A percentile compares a stretch with the other conserved stretches of the same genome.
Evolutionary conservation across 2,329 filamentous ascomycete species (phyloP).

Genomic region (Ambrosiella xylebori): DNA sequence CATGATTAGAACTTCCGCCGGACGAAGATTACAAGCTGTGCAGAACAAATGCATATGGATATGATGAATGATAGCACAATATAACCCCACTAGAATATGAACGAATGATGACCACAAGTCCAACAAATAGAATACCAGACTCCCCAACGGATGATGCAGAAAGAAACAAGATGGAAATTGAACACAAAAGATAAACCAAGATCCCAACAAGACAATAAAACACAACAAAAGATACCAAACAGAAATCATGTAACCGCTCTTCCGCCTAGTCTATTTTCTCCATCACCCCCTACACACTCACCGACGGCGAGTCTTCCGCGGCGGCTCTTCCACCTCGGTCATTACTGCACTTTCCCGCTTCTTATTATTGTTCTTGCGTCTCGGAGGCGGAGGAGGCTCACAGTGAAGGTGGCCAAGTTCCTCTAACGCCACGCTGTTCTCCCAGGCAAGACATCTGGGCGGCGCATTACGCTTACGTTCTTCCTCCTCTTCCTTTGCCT

Average conservation of each 20-base stretch:
- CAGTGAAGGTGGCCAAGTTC: slow-evolving; percentile 41
- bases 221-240: slow-evolving; percentile 2
- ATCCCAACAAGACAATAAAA: slow-evolving; percentile 3
- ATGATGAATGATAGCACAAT: neutral
- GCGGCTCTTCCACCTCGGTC: slow-evolving; percentile 15
- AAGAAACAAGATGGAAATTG: neutral
- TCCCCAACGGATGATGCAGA: slow-evolving; percentile 1
- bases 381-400: slow-evolving; percentile 29
- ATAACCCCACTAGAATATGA: neutral
- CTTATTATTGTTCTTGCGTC: slow-evolving; percentile 30
- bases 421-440: slow-evolving; percentile 39
- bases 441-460: slow-evolving; percentile 35
- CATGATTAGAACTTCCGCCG: too few relatives aligned
- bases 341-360: slow-evolving; percentile 29
- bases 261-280: neutral
- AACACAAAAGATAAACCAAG: slow-evolving; percentile 6
- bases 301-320: slow-evolving; percentile 16
- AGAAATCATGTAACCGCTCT: neutral
- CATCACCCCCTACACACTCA: neutral
- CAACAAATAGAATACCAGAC: neutral
- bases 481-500: slow-evolving; percentile 23
- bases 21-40: too few relatives aligned
- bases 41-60: neutral
- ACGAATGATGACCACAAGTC: neutral
- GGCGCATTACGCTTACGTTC: slow-evolving; percentile 27